Conservation (phyloP, 768 basidiomycete species). For the Dioszegia hungarica region DNA sequence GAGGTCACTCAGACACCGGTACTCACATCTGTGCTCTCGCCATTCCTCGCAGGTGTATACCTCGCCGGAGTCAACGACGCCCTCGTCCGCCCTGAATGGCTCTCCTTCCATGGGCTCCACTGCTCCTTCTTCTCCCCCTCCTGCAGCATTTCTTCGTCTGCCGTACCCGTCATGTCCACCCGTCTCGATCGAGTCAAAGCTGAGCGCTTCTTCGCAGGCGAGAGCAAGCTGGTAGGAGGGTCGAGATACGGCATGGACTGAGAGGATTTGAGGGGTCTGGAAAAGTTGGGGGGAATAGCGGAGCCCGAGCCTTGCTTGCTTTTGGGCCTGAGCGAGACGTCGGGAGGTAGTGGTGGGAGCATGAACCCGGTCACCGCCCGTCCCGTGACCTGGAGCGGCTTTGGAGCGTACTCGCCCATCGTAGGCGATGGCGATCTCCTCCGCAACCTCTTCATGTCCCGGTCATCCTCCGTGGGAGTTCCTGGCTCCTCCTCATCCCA, state of each 20-base stretch:
- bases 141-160: constrained; percentile 2
- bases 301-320: background rate
- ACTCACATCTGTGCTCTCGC: background rate
- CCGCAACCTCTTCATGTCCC: background rate
- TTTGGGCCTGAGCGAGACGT: constrained; percentile 12
- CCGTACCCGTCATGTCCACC: constrained; percentile 5
- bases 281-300: constrained; percentile 18
- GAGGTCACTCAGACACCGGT: background rate
- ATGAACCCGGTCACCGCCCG: constrained; percentile 22
- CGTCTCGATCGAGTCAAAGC: constrained; percentile 13
- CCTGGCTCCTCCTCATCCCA: constrained; percentile 17
- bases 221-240: constrained; percentile 11
- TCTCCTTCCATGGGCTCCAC: constrained; percentile 27
- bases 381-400: constrained; percentile 5
- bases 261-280: constrained; percentile 17
- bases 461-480: constrained; percentile 7
- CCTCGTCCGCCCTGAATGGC: constrained; percentile 4
- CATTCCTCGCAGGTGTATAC: constrained; percentile 1
- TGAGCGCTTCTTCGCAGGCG: constrained; percentile 7
- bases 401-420: background rate
- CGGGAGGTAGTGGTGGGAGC: constrained; percentile 23
- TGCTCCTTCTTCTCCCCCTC: constrained; percentile 6
- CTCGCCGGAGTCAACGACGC: constrained; percentile 7
- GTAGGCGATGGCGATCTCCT: constrained; percentile 5
- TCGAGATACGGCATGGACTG: constrained; percentile 28